phyloP scores from a whole-genome alignment of 306 rosid genomes.

The Prunus kanzakura region DNA sequence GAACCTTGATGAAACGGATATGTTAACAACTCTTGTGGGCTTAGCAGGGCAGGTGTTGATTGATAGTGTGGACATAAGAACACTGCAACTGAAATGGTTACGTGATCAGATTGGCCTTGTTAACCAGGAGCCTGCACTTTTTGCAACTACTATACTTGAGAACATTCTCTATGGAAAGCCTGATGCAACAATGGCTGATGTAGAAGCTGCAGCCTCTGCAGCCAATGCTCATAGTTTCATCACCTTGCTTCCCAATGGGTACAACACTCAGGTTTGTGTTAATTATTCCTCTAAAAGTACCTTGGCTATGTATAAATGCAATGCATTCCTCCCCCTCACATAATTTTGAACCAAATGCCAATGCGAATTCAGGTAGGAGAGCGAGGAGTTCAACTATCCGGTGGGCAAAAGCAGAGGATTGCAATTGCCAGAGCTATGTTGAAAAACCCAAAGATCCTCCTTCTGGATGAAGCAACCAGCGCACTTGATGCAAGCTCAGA shows the following conservation, averaged over 20 bases:
- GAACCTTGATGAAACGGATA: constrained; percentile 4
- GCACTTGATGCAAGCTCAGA: constrained; percentile 96
- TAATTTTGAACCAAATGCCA: not conserved
- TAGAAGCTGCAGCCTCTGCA: constrained; percentile 85
- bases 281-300: not conserved
- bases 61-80: constrained; percentile 80
- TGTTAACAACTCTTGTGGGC: constrained; percentile 14
- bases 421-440: constrained; percentile 99
- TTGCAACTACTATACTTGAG: constrained; percentile 93
- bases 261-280: constrained; percentile 76
- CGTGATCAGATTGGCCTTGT: constrained; percentile 95
- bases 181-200: constrained; percentile 83
- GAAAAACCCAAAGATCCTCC: constrained; percentile 90
- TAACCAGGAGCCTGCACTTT: constrained; percentile 97
- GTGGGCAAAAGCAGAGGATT: constrained; percentile 96
- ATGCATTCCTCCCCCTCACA: not conserved
- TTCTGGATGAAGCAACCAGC: constrained; percentile 95
- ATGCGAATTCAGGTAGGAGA: constrained; percentile 71
- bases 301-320: not conserved
- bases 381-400: constrained; percentile 92
- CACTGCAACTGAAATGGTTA: constrained; percentile 80
- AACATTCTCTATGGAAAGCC: constrained; percentile 90
- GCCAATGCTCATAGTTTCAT: constrained; percentile 97
- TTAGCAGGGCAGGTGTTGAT: constrained; percentile 78
- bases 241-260: constrained; percentile 81